phyloP scores from a whole-genome alignment of 768 basidiomycete genomes.

The Boletus subcaerulescens region DNA sequence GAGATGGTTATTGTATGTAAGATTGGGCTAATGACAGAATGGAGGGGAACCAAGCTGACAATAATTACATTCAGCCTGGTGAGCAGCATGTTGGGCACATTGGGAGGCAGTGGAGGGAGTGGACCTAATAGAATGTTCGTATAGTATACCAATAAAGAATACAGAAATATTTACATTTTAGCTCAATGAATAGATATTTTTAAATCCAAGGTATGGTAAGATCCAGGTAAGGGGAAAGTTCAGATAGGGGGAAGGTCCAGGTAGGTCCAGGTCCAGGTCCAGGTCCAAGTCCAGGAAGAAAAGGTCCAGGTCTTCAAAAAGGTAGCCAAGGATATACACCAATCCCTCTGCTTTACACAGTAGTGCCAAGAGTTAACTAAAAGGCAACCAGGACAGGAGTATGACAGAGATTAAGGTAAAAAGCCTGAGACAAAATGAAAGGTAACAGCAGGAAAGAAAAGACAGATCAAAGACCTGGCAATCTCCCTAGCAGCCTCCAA shows the following conservation, averaged over 20 bases:
- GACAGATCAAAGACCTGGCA: background rate
- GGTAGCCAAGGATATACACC: background rate
- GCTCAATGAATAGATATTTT: no score
- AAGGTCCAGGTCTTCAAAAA: background rate
- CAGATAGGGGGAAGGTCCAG: no score
- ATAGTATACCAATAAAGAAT: background rate
- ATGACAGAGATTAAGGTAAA: conserved; percentile 2
- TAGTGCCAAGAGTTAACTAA: background rate
- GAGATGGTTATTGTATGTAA: background rate
- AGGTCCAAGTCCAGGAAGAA: background rate
- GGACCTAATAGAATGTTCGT: background rate
- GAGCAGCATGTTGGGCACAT: background rate
- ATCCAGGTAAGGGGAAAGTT: no score
- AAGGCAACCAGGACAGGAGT: background rate
- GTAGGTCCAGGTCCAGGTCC: no score
- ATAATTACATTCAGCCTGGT: background rate
- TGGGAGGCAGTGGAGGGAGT: background rate
- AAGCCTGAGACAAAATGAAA: no score
- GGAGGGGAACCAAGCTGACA: background rate
- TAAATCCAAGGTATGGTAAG: no score
- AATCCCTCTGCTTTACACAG: background rate
- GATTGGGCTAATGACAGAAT: background rate
- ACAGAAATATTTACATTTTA: no score
- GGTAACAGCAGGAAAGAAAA: no score
- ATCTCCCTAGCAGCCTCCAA: background rate